phyloP scores from a whole-genome alignment of 2,329 filamentous ascomycete genomes.

The Pseudogymnoascus sp. region DNA sequence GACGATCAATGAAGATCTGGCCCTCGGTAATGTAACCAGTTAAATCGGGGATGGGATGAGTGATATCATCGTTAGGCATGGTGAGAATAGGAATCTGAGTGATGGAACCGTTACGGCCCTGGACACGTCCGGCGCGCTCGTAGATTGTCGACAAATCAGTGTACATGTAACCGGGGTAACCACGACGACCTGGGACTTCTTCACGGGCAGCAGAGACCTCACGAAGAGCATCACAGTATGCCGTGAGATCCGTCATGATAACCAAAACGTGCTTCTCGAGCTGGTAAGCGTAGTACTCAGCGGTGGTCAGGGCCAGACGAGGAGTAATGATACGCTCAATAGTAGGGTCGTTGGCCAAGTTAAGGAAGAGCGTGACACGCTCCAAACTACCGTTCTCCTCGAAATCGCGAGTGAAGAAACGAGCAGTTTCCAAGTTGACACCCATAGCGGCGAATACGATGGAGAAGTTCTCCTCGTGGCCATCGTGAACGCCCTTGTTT shows the following conservation, averaged over 20 bases:
- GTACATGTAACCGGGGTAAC: slow-evolving; percentile 99
- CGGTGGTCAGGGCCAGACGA: slow-evolving; percentile 93
- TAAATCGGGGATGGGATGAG: slow-evolving; percentile 95
- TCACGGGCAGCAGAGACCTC: slow-evolving; percentile 96
- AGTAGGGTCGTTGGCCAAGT: slow-evolving; percentile 97
- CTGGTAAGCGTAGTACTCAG: slow-evolving; percentile 99
- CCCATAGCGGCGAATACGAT: slow-evolving; percentile 99
- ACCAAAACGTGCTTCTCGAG: slow-evolving; percentile 99
- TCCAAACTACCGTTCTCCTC: slow-evolving; percentile 99
- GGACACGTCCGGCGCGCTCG: slow-evolving; percentile 95
- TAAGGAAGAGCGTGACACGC: slow-evolving; percentile 93
- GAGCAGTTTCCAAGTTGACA: slow-evolving; percentile 98
- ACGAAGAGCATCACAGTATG: slow-evolving; percentile 97
- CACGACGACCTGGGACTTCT: slow-evolving; percentile 97
- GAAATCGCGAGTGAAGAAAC: slow-evolving; percentile 98
- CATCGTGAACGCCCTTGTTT: slow-evolving; percentile 93
- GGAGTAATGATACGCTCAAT: slow-evolving; percentile 99
- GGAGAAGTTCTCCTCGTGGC: slow-evolving; percentile 98
- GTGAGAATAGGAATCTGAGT: slow-evolving; percentile 98
- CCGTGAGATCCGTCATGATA: slow-evolving; percentile 94
- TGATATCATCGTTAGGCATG: slow-evolving; percentile 99
- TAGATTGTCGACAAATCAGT: slow-evolving; percentile 99
- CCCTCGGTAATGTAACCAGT: slow-evolving; percentile 99
- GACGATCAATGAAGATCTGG: slow-evolving; percentile 94
- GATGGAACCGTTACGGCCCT: slow-evolving; percentile 95